Evolutionary conservation across 1,284 basidiomycete genomes (phyloP).

Genomic region (Xerocomus minutiporus): DNA sequence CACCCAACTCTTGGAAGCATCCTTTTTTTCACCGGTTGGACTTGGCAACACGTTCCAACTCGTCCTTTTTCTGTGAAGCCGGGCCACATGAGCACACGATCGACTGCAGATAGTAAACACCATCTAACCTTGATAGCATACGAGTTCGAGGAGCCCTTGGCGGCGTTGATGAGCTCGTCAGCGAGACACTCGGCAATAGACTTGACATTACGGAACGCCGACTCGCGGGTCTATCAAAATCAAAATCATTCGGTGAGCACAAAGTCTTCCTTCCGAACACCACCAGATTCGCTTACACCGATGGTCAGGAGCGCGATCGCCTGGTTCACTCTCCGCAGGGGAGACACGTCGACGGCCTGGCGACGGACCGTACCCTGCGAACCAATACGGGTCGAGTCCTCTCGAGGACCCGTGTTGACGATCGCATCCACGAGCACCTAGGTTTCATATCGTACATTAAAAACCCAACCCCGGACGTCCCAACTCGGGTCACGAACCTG

Average conservation of each 20-base stretch:
- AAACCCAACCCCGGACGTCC: not conserved
- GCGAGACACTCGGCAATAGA: constrained; percentile 98
- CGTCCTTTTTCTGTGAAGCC: constrained; percentile 78
- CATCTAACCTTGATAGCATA: constrained; percentile 91
- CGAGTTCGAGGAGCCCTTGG: constrained; percentile 99
- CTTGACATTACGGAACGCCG: constrained; percentile 99
- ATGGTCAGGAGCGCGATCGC: constrained; percentile 92
- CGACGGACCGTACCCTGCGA: constrained; percentile 99
- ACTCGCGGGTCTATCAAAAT: constrained; percentile 83
- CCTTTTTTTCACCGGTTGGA: constrained; percentile 83
- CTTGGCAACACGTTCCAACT: constrained; percentile 99
- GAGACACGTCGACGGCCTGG: constrained; percentile 99
- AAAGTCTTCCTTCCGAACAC: not conserved
- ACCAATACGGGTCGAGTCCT: constrained; percentile 99
- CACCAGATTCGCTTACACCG: constrained; percentile 60
- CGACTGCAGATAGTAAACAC: not conserved
- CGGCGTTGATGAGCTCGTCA: constrained; percentile 99
- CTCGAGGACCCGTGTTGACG: constrained; percentile 99
- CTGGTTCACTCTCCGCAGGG: constrained; percentile 98
- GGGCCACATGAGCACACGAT: not conserved
- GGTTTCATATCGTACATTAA: not conserved
- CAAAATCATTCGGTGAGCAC: not conserved
- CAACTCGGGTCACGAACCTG: constrained; percentile 57
- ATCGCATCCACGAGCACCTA: constrained; percentile 95
- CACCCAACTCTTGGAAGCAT: not conserved